These are phyloP conservation scores for Boletus sp. DNA, from an alignment of 768 basidiomycete species.

Conservation along the genomic window DNA sequence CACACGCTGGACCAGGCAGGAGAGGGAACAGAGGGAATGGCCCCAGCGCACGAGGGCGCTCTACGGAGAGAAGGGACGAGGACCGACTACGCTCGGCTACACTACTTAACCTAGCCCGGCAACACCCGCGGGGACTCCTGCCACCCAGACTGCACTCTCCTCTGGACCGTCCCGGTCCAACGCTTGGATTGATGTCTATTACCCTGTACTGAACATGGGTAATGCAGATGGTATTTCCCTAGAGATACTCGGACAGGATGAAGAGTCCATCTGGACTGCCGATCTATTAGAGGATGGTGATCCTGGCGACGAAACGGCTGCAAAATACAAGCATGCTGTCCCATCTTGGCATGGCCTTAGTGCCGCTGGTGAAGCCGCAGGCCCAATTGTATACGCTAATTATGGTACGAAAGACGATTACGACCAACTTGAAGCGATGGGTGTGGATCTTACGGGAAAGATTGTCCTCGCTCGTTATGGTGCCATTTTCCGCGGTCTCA, in stretches of 20 bases:
- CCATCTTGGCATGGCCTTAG: constrained; percentile 89
- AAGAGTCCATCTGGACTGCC: constrained; percentile 60
- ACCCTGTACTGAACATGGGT: constrained; percentile 76
- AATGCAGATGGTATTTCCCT: constrained; percentile 62
- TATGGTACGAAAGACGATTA: constrained; percentile 77
- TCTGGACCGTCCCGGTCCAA: no score
- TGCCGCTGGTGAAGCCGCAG: constrained; percentile 69
- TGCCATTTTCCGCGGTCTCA: constrained; percentile 78
- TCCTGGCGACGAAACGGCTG: constrained; percentile 69
- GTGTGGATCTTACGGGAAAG: constrained; percentile 72
- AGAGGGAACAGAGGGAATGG: no score
- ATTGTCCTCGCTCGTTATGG: constrained; percentile 82
- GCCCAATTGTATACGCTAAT: constrained; percentile 73
- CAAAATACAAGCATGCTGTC: constrained; percentile 61
- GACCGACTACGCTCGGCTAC: no score
- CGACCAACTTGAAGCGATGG: constrained; percentile 57
- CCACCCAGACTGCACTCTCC: no score
- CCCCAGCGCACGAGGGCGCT: no score
- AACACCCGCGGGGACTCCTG: no score
- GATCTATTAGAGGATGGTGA: constrained; percentile 71
- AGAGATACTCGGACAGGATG: constrained; percentile 59
- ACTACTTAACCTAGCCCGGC: no score
- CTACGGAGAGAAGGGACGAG: no score
- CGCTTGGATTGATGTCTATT: constrained; percentile 88
- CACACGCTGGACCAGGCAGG: no score